Base-by-base conservation (phyloP, 257 asterid species). In the Ligustrum vulgare region DNA sequence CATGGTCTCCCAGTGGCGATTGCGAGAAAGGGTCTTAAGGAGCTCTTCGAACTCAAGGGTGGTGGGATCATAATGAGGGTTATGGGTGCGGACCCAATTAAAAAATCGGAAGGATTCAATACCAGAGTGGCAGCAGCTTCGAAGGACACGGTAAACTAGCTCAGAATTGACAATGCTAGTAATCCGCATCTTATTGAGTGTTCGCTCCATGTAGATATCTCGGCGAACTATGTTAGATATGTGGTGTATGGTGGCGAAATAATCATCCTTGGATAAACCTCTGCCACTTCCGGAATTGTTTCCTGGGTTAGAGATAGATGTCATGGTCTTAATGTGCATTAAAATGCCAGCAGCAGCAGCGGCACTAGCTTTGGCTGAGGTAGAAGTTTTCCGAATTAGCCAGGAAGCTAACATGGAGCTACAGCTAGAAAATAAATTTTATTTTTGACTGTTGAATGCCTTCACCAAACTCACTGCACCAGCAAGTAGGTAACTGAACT, bases 1-100 rank as follows among this genome's bases (percentile, higher is more conserved):
- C 99, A 95, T 95, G 80, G 99, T 95, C 54, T 95, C 97, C 99
- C 98, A 95, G 47, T 95, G 89, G 31, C 90, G 80, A 35, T 94
- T 87, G 18, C 74, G 80, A 67, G 99, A 93, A 31, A 95, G 95
- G 77, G 88, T 88, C 77, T 82, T 88, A 70, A 95, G 94, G 58
- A 95, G 96, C 87, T 92, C 98, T 69, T 95, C 97, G 56, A 91
- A 92, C 79, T 95, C 98, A 11, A 91, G 78, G 34, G 99, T 95
- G 31, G 97, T 91, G 15, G 99, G 98, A 43, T 95, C 98, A 51
- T 95, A 95, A 72, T 87, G 84, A 16, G 98, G 96, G 85, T 92
- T 94, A 71, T 91, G 83, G 3, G 93, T 88, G 33, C 94, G 86
- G 5, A 96, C 98, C 99, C 99, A 93, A 51, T 89, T 93, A 82